These are phyloP conservation scores for Nitzschia putrida DNA, from an alignment of 108 stramenopile genomes.

Conservation along the genomic window DNA sequence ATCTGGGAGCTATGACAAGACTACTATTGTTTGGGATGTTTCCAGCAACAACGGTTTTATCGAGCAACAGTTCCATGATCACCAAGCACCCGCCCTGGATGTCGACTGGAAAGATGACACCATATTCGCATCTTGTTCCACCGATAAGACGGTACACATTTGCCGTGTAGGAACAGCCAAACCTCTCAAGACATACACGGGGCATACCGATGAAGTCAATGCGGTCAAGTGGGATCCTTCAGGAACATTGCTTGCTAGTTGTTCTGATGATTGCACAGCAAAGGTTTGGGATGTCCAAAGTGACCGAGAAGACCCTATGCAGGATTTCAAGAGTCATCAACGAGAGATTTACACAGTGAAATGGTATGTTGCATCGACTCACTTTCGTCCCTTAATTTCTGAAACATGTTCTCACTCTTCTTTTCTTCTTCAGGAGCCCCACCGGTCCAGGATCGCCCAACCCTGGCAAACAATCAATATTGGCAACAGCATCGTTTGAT, in stretches of 20 bases:
- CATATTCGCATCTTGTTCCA: conserved; percentile 94
- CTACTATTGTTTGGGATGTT: conserved; percentile 95
- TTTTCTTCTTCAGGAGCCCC: conserved; percentile 60
- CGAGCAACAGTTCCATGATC: conserved; percentile 88
- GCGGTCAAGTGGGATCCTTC: conserved; percentile 96
- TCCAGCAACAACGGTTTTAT: conserved; percentile 67
- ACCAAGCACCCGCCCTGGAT: conserved; percentile 88
- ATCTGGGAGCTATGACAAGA: conserved; percentile 93
- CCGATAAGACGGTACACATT: conserved; percentile 93
- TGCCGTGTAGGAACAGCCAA: conserved; percentile 68
- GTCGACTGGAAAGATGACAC: conserved; percentile 94
- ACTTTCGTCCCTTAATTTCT: not conserved
- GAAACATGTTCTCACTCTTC: not conserved
- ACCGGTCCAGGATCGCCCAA: conserved; percentile 90
- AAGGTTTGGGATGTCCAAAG: conserved; percentile 89
- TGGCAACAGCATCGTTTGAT: conserved; percentile 96
- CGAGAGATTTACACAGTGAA: conserved; percentile 97
- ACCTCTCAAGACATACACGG: conserved; percentile 69
- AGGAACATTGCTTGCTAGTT: conserved; percentile 88
- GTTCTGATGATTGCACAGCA: conserved; percentile 95
- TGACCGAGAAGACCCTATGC: conserved; percentile 61
- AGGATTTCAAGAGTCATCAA: conserved; percentile 88
- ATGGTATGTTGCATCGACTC: conserved; percentile 60
- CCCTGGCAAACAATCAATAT: conserved; percentile 79
- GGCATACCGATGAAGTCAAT: conserved; percentile 94